These are phyloP conservation scores for Jacaranda copaia DNA, from an alignment of 257 asterid species.

Conservation along the genomic window DNA sequence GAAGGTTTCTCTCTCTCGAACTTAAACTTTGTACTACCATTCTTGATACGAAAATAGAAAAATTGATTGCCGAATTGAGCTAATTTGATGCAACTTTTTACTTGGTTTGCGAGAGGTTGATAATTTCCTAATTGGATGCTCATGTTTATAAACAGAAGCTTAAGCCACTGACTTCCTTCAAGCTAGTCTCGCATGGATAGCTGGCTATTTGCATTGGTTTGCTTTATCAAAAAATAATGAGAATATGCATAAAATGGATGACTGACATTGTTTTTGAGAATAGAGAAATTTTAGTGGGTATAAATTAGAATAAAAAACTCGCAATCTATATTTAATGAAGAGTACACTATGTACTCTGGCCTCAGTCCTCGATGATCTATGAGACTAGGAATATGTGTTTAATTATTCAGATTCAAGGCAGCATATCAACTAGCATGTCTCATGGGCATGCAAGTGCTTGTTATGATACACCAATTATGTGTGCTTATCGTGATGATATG, in stretches of 20 bases:
- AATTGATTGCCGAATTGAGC: neutral
- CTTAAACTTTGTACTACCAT: neutral
- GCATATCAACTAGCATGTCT: neutral
- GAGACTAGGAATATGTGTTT: neutral
- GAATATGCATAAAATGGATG: neutral
- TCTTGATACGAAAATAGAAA: neutral
- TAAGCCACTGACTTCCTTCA: neutral
- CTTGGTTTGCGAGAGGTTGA: neutral
- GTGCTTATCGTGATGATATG: neutral
- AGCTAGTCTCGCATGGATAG: conserved; percentile 4
- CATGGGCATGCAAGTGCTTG: neutral
- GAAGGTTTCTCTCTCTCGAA: conserved; percentile 46
- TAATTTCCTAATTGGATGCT: neutral
- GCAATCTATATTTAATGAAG: too few relatives aligned
- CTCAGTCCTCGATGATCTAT: too few relatives aligned
- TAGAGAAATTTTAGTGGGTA: too few relatives aligned
- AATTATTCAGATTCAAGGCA: too few relatives aligned
- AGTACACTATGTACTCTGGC: too few relatives aligned
- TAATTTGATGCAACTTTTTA: neutral
- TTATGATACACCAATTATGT: neutral
- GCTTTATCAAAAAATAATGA: neutral
- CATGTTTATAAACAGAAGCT: neutral
- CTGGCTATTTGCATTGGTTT: neutral
- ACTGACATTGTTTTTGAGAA: neutral
- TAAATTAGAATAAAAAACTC: too few relatives aligned